Percentiles rank a stretch among this genome's conserved stretches.
phyloP scores from a whole-genome alignment of 2,329 filamentous ascomycete genomes.

The Aureobasidium vineae region DNA sequence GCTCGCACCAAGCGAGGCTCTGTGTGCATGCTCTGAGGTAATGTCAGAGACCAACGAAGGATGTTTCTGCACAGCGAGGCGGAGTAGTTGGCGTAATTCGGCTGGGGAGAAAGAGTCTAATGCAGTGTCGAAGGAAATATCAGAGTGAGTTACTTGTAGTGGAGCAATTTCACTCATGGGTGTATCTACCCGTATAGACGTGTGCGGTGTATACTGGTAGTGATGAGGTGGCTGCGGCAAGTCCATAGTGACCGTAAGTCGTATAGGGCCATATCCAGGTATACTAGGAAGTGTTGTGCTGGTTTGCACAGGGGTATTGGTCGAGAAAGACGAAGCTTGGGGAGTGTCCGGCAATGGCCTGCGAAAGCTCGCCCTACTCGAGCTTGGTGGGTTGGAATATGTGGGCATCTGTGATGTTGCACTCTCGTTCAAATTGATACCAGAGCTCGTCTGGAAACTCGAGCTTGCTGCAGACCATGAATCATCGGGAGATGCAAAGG shows the following conservation, averaged over 20 bases:
- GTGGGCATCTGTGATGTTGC: neutral
- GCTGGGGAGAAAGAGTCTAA: neutral
- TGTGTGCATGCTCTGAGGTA: neutral
- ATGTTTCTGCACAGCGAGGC: neutral
- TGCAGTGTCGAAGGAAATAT: neutral
- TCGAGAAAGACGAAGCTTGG: neutral
- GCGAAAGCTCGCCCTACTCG: neutral
- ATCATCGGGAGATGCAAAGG: neutral
- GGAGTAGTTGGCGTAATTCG: constrained; percentile 13
- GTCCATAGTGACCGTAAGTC: constrained; percentile 17
- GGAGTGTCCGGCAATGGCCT: neutral
- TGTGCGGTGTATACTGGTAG: neutral
- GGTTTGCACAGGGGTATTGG: neutral
- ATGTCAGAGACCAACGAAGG: constrained; percentile 1
- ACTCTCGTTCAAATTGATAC: neutral
- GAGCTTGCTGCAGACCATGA: constrained; percentile 19
- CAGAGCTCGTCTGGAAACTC: constrained; percentile 14
- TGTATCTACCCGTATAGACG: neutral
- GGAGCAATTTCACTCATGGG: neutral
- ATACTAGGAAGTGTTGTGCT: neutral
- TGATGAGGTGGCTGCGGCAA: neutral
- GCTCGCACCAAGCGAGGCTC: neutral
- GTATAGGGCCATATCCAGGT: constrained; percentile 6
- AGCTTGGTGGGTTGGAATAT: neutral
- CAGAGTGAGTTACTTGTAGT: neutral